Evolutionary conservation across 2,329 filamentous ascomycete species (phyloP).

Genomic region (Neopestalotiopsis sp.): DNA sequence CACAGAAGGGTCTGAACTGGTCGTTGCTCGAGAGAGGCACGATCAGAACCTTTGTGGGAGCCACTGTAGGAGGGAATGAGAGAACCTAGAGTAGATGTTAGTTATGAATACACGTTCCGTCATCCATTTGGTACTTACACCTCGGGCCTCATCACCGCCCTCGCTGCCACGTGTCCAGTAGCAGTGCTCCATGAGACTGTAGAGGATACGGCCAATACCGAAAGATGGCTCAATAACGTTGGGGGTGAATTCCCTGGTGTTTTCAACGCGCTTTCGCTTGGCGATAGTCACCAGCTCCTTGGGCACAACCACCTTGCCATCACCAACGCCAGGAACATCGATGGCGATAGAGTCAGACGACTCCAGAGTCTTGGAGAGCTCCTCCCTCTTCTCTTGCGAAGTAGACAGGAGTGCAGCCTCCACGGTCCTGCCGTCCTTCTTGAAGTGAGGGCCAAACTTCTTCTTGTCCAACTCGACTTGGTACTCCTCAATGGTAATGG

Average conservation of each 20-base stretch:
- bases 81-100: slow-evolving; percentile 56
- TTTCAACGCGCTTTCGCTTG: slow-evolving; percentile 80
- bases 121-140: slow-evolving; percentile 63
- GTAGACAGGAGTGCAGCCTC: slow-evolving; percentile 79
- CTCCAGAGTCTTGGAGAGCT: slow-evolving; percentile 75
- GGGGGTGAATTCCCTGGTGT: slow-evolving; percentile 88
- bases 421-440: slow-evolving; percentile 88
- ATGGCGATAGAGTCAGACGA: slow-evolving; percentile 77
- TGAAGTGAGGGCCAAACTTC: slow-evolving; percentile 93
- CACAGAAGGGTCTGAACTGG: slow-evolving; percentile 79
- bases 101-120: slow-evolving; percentile 7
- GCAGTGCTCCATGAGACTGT: slow-evolving; percentile 89
- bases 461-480: slow-evolving; percentile 89
- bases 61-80: slow-evolving; percentile 75
- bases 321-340: slow-evolving; percentile 69
- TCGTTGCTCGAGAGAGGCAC: slow-evolving; percentile 84
- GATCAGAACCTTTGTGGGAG: slow-evolving; percentile 94
- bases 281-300: slow-evolving; percentile 84
- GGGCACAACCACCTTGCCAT: slow-evolving; percentile 78
- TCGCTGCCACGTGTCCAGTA: slow-evolving; percentile 84
- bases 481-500: slow-evolving; percentile 84
- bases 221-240: slow-evolving; percentile 98
- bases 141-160: slow-evolving; percentile 80
- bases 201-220: slow-evolving; percentile 93
- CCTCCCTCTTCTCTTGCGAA: slow-evolving; percentile 81